Evolutionary conservation across 2,329 filamentous ascomycete genomes (phyloP).

Genomic region (Dryadomyces sulphureus): DNA sequence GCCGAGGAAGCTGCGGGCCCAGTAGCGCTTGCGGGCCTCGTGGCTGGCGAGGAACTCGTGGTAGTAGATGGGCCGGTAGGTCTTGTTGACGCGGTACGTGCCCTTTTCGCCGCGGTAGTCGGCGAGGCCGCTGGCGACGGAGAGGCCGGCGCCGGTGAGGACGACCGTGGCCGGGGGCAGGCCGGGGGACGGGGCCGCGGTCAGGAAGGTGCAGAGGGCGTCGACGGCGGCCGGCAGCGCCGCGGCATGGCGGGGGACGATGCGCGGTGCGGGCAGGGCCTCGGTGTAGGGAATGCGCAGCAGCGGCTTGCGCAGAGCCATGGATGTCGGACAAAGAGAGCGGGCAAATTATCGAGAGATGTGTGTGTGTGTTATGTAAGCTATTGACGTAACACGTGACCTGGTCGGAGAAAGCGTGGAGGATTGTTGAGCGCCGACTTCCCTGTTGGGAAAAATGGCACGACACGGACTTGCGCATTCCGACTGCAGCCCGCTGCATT

Average conservation of each 20-base stretch:
- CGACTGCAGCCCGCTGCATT: conserved; percentile 6
- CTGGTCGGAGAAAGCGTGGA: no score
- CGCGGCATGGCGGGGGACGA: conserved; percentile 58
- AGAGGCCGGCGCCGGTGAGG: conserved; percentile 76
- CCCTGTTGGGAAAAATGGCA: conserved; percentile 6
- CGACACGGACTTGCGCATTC: conserved; percentile 9
- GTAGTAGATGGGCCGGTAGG: conserved; percentile 83
- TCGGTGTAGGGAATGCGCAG: conserved; percentile 88
- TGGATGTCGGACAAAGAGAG: neutral
- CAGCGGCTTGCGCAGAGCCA: conserved; percentile 50
- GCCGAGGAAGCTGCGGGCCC: conserved; percentile 86
- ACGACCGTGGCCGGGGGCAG: conserved; percentile 33
- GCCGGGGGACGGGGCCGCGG: conserved; percentile 36
- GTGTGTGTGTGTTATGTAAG: no score
- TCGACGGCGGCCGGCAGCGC: conserved; percentile 59
- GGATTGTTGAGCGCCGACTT: neutral
- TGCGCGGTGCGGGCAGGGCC: conserved; percentile 58
- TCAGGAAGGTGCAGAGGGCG: conserved; percentile 65
- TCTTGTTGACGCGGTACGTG: conserved; percentile 84
- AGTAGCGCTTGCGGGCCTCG: conserved; percentile 81
- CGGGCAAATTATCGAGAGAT: no score
- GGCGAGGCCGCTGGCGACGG: conserved; percentile 79
- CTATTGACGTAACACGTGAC: no score
- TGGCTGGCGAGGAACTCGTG: conserved; percentile 75
- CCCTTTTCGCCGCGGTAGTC: conserved; percentile 85